These are phyloP conservation scores for Salix brachista DNA, from an alignment of 345 rosid species.

Conservation along the genomic window DNA sequence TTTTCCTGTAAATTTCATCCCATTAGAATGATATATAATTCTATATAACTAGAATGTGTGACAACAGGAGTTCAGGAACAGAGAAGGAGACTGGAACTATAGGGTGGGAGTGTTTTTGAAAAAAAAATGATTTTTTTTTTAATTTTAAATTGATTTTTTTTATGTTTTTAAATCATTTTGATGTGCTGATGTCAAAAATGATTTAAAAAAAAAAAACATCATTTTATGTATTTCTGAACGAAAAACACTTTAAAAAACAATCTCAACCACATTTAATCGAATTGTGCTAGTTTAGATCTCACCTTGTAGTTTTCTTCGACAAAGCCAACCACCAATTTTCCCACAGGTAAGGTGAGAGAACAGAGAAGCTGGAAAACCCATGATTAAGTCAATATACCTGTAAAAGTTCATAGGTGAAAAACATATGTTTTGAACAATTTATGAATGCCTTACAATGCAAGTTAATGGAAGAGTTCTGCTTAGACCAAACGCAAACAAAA, in stretches of 20 bases:
- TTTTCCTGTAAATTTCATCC: slow-evolving; percentile 43
- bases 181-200: too few species aligned
- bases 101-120: too few species aligned
- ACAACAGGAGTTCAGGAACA: too few species aligned
- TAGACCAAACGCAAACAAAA: slow-evolving; percentile 48
- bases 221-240: too few species aligned
- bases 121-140: too few species aligned
- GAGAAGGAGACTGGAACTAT: too few species aligned
- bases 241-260: too few species aligned
- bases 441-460: slow-evolving; percentile 55
- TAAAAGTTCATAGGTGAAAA: not conserved
- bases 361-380: slow-evolving; percentile 52
- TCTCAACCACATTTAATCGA: not conserved
- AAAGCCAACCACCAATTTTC: slow-evolving; percentile 51
- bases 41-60: too few species aligned
- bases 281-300: slow-evolving; percentile 12
- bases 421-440: not conserved
- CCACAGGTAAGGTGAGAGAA: slow-evolving; percentile 68
- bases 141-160: too few species aligned
- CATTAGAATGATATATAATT: too few species aligned
- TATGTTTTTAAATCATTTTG: too few species aligned
- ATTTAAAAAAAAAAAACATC: too few species aligned
- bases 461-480: slow-evolving; percentile 52
- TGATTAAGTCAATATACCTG: not conserved
- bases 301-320: slow-evolving; percentile 78